Percentiles rank a stretch among this genome's conserved stretches.
Evolutionary conservation across 1,284 basidiomycete species (phyloP).

Genomic region (Moesziomyces aphidis): DNA sequence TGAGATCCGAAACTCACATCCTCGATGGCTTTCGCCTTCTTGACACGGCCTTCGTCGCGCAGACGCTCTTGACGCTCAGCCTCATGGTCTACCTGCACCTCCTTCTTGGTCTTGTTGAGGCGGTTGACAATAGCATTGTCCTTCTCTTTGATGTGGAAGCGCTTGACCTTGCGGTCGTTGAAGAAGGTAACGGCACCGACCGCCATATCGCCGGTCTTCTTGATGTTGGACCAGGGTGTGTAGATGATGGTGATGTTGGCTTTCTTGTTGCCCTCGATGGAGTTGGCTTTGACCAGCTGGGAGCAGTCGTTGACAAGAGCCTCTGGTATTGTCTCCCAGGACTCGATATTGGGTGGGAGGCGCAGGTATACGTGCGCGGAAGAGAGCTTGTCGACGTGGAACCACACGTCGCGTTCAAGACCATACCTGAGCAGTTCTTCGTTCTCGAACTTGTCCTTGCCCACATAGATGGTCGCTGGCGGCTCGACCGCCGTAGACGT

Average conservation of each 20-base stretch:
- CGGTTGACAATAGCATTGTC: constrained; percentile 93
- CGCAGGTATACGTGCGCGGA: constrained; percentile 77
- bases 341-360: constrained; percentile 78
- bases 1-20: constrained; percentile 30
- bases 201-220: constrained; percentile 70
- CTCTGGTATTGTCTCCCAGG: constrained; percentile 87
- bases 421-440: constrained; percentile 89
- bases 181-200: constrained; percentile 95
- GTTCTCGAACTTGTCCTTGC: constrained; percentile 82
- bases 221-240: constrained; percentile 74
- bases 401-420: constrained; percentile 73
- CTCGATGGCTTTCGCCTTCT: constrained; percentile 54
- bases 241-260: constrained; percentile 94
- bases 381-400: constrained; percentile 72
- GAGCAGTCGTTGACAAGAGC: constrained; percentile 84
- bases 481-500: constrained; percentile 74
- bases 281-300: constrained; percentile 96
- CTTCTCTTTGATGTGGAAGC: constrained; percentile 81
- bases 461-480: constrained; percentile 87
- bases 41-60: constrained; percentile 46
- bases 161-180: constrained; percentile 77
- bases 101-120: constrained; percentile 90
- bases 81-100: constrained; percentile 82
- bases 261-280: constrained; percentile 96
- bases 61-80: constrained; percentile 79